phyloP scores from a whole-genome alignment of 1,284 basidiomycete species.

The Puccinia horiana region DNA sequence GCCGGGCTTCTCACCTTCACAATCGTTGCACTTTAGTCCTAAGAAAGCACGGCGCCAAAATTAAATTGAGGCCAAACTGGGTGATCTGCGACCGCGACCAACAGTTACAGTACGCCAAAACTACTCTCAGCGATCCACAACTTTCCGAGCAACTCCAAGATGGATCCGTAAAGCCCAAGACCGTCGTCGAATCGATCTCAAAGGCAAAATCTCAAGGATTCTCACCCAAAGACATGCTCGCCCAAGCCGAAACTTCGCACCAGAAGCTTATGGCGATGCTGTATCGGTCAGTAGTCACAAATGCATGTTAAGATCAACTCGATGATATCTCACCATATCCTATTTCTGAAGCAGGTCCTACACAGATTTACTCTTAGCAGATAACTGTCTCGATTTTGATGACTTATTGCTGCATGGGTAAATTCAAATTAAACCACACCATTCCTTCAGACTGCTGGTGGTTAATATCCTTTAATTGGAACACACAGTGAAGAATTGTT shows the following conservation, averaged over 20 bases:
- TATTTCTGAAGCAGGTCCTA: slow-evolving; percentile 65
- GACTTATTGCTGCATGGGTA: slow-evolving; percentile 73
- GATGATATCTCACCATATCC: slow-evolving; percentile 47
- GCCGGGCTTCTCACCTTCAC: slow-evolving; percentile 81
- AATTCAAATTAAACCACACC: not conserved
- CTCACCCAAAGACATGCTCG: slow-evolving; percentile 60
- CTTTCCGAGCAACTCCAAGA: slow-evolving; percentile 61
- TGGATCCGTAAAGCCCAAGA: slow-evolving; percentile 67
- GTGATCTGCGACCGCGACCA: slow-evolving; percentile 9
- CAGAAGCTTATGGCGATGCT: slow-evolving; percentile 10
- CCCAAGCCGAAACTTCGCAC: slow-evolving; percentile 38
- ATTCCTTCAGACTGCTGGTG: not conserved
- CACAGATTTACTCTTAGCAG: slow-evolving; percentile 66
- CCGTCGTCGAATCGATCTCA: slow-evolving; percentile 70
- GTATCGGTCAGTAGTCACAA: slow-evolving; percentile 45
- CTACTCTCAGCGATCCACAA: slow-evolving; percentile 67
- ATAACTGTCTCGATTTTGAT: slow-evolving; percentile 83
- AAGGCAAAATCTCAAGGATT: slow-evolving; percentile 76
- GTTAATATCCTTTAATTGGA: not conserved
- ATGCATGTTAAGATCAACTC: not conserved
- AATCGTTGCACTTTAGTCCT: slow-evolving; percentile 49
- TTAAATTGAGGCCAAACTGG: slow-evolving; percentile 7
- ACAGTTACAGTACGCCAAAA: slow-evolving; percentile 63
- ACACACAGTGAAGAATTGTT: slow-evolving; percentile 69
- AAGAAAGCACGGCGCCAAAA: not conserved